Conservation (phyloP, 2,329 filamentous ascomycete species). For the Nothophaeocryptopus gaeumannii region DNA sequence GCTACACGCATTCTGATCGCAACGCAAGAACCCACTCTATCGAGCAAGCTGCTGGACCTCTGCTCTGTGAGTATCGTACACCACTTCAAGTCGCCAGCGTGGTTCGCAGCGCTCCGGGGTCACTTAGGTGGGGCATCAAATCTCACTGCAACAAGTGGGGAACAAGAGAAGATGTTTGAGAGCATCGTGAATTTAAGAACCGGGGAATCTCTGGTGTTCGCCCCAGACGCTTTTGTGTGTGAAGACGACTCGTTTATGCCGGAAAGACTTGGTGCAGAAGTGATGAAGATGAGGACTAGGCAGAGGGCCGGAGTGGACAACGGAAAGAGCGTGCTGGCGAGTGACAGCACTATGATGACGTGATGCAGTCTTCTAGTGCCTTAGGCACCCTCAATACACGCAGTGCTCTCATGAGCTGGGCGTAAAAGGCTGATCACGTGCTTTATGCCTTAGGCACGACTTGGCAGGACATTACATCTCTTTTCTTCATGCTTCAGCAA, state of each 20-base stretch:
- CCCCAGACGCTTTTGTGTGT: constrained; percentile 31
- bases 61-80: constrained; percentile 73
- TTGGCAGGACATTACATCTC: too few relatives aligned
- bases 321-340: constrained; percentile 31
- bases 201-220: constrained; percentile 36
- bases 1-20: constrained; percentile 67
- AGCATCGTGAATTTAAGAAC: constrained; percentile 30
- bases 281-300: constrained; percentile 31
- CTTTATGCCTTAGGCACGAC: too few relatives aligned
- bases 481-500: too few relatives aligned
- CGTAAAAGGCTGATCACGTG: too few relatives aligned
- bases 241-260: constrained; percentile 18
- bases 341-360: too few relatives aligned
- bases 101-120: constrained; percentile 50
- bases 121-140: constrained; percentile 49
- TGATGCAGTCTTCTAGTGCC: too few relatives aligned
- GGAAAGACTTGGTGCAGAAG: constrained; percentile 24
- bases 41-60: constrained; percentile 65
- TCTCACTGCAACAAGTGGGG: too few relatives aligned
- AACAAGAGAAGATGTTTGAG: constrained; percentile 30
- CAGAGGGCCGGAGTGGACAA: constrained; percentile 28
- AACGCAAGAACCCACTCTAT: constrained; percentile 74
- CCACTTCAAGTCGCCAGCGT: constrained; percentile 65
- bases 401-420: too few relatives aligned
- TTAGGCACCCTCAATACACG: too few relatives aligned